Evolutionary conservation across 2,329 filamentous ascomycete species (phyloP).

Genomic region (Cladophialophora chaetospira): DNA sequence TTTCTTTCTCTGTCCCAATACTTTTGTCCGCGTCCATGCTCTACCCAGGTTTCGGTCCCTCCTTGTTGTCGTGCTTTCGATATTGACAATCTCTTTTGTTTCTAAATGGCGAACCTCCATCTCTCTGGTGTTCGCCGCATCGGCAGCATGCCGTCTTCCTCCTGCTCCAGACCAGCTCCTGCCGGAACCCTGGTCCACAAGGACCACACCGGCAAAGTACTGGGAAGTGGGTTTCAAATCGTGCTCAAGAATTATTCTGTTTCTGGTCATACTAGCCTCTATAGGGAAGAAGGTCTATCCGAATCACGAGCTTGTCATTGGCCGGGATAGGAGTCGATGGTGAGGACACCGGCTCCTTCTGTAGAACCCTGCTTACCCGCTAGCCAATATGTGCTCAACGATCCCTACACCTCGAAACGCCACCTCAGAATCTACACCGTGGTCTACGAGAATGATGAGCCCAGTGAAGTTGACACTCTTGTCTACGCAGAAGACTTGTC

Average conservation of each 20-base stretch:
- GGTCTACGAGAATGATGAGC: constrained; percentile 44
- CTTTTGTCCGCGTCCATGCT: neutral
- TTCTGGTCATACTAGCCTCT: constrained; percentile 26
- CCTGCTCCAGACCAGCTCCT: constrained; percentile 11
- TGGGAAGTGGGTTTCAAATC: constrained; percentile 22
- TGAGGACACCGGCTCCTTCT: constrained; percentile 22
- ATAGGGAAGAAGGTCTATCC: constrained; percentile 35
- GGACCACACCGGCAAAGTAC: constrained; percentile 18
- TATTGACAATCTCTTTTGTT: neutral
- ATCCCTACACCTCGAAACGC: constrained; percentile 42
- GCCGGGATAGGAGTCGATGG: constrained; percentile 41
- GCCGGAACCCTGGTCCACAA: constrained; percentile 23
- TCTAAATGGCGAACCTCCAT: constrained; percentile 12
- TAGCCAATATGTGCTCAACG: constrained; percentile 41
- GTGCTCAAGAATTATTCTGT: neutral
- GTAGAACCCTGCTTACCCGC: constrained; percentile 20
- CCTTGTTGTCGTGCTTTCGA: neutral
- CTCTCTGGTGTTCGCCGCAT: constrained; percentile 21
- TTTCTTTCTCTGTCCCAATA: neutral
- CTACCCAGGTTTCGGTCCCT: neutral
- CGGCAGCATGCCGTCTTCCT: constrained; percentile 6
- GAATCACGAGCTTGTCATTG: constrained; percentile 40
- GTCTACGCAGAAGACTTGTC: constrained; percentile 50
- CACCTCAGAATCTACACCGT: constrained; percentile 49
- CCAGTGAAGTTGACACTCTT: constrained; percentile 41